Conservation (phyloP, 257 asterid species). For the Solanum ahanhuiri region DNA sequence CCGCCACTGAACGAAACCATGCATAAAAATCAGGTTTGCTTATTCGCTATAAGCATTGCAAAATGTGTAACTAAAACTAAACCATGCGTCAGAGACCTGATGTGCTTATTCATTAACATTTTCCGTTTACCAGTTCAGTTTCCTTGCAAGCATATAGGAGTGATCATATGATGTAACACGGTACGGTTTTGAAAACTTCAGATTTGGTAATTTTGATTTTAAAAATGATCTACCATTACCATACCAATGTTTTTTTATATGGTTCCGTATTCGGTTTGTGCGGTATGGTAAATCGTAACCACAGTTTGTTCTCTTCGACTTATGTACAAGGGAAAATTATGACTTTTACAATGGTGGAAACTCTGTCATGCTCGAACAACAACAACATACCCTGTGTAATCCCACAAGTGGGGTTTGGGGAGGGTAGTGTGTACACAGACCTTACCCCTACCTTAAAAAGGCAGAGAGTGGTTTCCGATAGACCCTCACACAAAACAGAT, state of each 20-base stretch:
- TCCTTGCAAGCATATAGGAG: not conserved
- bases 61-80: not conserved
- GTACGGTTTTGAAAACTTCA: not conserved
- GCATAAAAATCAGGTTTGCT: not conserved
- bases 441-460: too few species aligned
- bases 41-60: not conserved
- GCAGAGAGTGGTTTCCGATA: too few species aligned
- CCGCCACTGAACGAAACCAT: not conserved
- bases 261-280: not conserved
- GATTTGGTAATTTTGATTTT: not conserved
- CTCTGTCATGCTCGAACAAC: not conserved
- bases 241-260: not conserved
- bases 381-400: too few species aligned
- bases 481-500: too few species aligned
- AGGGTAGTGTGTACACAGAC: too few species aligned
- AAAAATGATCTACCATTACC: not conserved
- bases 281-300: not conserved
- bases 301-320: not conserved
- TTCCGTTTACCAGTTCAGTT: not conserved
- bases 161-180: not conserved
- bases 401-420: too few species aligned
- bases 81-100: not conserved
- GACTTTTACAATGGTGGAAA: not conserved
- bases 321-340: not conserved
- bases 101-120: not conserved